A percentile compares a stretch with the other conserved stretches of the same genome.
These are phyloP conservation scores for Metarhizium guizhouense DNA, from an alignment of 2,329 filamentous ascomycete species.

Conservation along the genomic window DNA sequence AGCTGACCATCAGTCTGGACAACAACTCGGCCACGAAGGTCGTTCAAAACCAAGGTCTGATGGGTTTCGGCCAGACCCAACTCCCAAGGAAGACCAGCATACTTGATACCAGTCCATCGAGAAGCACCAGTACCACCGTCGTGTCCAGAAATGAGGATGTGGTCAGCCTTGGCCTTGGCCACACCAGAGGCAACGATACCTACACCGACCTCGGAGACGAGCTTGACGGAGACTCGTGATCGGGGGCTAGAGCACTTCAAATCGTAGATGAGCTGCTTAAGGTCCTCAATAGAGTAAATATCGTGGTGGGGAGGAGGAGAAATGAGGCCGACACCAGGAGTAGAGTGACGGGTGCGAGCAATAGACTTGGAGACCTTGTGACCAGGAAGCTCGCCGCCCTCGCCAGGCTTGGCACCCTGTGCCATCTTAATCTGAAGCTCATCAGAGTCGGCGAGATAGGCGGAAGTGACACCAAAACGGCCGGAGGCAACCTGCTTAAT, in stretches of 20 bases:
- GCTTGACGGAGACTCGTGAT: slow-evolving; percentile 88
- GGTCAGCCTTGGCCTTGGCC: slow-evolving; percentile 93
- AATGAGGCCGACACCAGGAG: slow-evolving; percentile 90
- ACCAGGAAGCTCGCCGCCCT: slow-evolving; percentile 92
- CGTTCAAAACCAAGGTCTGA: slow-evolving; percentile 91
- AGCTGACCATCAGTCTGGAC: slow-evolving; percentile 95
- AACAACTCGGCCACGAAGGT: slow-evolving; percentile 88
- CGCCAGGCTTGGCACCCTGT: slow-evolving; percentile 93
- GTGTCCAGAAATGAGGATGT: slow-evolving; percentile 93
- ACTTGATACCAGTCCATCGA: slow-evolving; percentile 97
- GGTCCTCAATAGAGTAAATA: slow-evolving; percentile 96
- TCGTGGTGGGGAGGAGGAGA: slow-evolving; percentile 95
- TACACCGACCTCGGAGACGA: slow-evolving; percentile 94
- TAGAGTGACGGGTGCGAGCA: slow-evolving; percentile 89
- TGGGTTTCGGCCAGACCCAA: slow-evolving; percentile 94
- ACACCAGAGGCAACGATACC: slow-evolving; percentile 97
- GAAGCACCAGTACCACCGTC: slow-evolving; percentile 96
- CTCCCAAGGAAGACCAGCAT: slow-evolving; percentile 94
- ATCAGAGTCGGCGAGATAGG: slow-evolving; percentile 89
- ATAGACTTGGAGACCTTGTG: slow-evolving; percentile 96
- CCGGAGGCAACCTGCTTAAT: slow-evolving; percentile 98
- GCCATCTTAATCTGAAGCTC: slow-evolving; percentile 99
- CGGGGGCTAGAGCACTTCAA: slow-evolving; percentile 93
- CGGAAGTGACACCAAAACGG: slow-evolving; percentile 90
- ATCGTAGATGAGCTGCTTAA: slow-evolving; percentile 97